Conservation (phyloP, 495 filamentous ascomycete genomes). For the Penicillium cataractarum region DNA sequence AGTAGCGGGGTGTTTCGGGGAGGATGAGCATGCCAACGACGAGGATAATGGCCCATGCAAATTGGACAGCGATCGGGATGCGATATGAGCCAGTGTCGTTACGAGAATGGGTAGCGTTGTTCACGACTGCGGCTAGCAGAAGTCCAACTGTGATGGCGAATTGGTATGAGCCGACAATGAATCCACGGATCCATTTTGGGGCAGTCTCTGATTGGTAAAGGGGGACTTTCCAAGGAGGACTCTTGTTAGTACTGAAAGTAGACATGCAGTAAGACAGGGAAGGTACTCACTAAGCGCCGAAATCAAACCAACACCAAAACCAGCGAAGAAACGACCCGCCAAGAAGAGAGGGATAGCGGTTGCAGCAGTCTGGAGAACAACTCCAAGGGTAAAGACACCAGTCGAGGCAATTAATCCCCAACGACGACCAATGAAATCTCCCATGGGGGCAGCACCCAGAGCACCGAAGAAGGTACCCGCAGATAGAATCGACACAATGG, state of each 20-base stretch:
- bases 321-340: constrained; percentile 76
- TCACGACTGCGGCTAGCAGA: constrained; percentile 70
- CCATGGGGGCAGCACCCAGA: constrained; percentile 66
- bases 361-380: constrained; percentile 73
- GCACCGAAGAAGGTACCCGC: constrained; percentile 85
- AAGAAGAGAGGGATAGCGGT: constrained; percentile 68
- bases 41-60: constrained; percentile 75
- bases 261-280: background rate
- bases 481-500: constrained; percentile 80
- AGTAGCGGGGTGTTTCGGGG: constrained; percentile 80
- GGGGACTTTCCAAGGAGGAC: constrained; percentile 53
- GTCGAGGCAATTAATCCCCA: constrained; percentile 64
- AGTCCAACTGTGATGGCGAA: constrained; percentile 79
- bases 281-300: constrained; percentile 42
- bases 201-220: constrained; percentile 80
- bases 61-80: constrained; percentile 79
- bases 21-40: constrained; percentile 69
- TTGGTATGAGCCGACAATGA: constrained; percentile 78
- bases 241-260: no score
- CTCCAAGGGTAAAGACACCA: constrained; percentile 66
- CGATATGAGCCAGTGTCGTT: constrained; percentile 64
- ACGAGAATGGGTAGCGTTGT: constrained; percentile 68
- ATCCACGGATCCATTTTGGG: constrained; percentile 75
- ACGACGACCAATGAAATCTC: constrained; percentile 72
- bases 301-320: constrained; percentile 77